Evolutionary conservation across 306 rosid genomes (phyloP), one percentile per base, ranked within the genome.

Genomic region (Casuarina glauca): DNA sequence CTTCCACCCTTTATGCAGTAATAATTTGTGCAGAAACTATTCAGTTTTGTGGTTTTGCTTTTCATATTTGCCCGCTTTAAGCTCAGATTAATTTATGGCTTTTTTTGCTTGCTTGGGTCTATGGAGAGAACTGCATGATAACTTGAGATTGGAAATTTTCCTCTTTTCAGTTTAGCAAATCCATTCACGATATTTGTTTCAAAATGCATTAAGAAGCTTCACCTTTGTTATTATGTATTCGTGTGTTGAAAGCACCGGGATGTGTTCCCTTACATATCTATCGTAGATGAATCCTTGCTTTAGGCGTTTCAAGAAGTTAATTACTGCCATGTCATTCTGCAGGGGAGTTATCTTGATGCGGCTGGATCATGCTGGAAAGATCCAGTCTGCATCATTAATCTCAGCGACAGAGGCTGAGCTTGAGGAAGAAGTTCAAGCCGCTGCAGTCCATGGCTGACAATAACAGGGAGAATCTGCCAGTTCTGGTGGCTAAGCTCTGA

Each of bases 261-360:
- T 61, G 64, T 4, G 68, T 32, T 9, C 71, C 50, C 32, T 20
- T 79, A 50, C 10, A 9, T 4, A 63, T 72, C 26, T 62, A 45
- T 43, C 1, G 6, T 17, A 20, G 46, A 69, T 64, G 50, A 57
- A 49, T 49, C 7, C 38, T 10, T 43, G 6, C 66, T 50, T 19
- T 74, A 55, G 62, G 32, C 32, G 57, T 74, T 70, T 32, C 42
- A 35, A 17, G 50, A 76, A 49, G 73, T 32, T 19, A 5, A 58
- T 81, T 8, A 7, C 41, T 57, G 42, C 36, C 4, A 8, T 63
- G 53, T n/a, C 54, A 15, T 66, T 71, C 73, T 70, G 13, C 80
- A 95, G 99, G 90, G 99, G 97, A 72, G 98, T 95, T 70, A 95
- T 93, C 79, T 87, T 95, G 84, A 93, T 95, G 99, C 84, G 94